These are phyloP conservation scores for Tripterygium wilfordii DNA, from an alignment of 177 flowering plant genomes.

Conservation along the genomic window DNA sequence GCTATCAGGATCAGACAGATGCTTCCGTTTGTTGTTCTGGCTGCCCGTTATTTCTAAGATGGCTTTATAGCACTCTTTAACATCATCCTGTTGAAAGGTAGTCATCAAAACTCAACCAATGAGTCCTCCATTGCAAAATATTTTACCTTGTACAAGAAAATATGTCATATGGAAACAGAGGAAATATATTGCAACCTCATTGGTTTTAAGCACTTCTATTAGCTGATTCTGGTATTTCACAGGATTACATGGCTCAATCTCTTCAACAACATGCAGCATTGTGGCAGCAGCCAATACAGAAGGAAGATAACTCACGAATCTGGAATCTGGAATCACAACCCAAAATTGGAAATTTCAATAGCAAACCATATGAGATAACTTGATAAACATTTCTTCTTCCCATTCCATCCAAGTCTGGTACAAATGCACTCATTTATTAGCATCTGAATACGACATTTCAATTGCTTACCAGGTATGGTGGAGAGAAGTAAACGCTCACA, in stretches of 20 bases:
- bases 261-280: constrained; percentile 55
- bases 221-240: constrained; percentile 33
- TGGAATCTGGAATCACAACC: constrained; percentile 43
- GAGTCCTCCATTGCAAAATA: background rate
- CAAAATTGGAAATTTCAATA: too few species aligned
- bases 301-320: constrained; percentile 42
- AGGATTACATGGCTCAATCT: constrained; percentile 41
- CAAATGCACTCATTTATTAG: too few species aligned
- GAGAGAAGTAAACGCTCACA: constrained; percentile 43
- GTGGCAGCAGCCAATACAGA: constrained; percentile 62
- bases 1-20: constrained; percentile 28
- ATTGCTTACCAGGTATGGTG: constrained; percentile 35
- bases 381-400: too few species aligned
- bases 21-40: constrained; percentile 37
- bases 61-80: constrained; percentile 45
- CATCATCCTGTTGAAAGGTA: constrained; percentile 36
- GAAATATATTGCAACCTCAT: constrained; percentile 30
- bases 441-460: background rate
- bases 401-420: too few species aligned
- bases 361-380: too few species aligned
- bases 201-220: constrained; percentile 38
- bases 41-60: constrained; percentile 27
- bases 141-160: background rate
- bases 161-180: background rate
- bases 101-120: background rate